A percentile compares a stretch with the other conserved stretches of the same genome.
These are phyloP conservation scores for Ceratobasidium theobromae DNA, from an alignment of 1,284 basidiomycete genomes.

Conservation along the genomic window DNA sequence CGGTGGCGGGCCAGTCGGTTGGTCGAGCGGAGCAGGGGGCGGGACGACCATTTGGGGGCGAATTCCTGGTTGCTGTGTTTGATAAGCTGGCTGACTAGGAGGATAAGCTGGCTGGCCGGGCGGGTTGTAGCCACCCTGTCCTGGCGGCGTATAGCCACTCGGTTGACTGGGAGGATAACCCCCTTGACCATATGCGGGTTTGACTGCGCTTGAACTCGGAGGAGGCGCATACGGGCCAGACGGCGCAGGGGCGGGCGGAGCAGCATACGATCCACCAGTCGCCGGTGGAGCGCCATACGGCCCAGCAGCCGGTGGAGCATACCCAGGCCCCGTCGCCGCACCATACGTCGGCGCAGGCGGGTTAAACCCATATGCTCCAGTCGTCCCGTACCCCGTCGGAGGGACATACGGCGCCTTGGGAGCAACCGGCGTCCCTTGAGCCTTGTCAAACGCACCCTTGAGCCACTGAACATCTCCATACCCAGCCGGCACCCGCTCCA, in stretches of 20 bases:
- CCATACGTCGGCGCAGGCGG: slow-evolving; percentile 30
- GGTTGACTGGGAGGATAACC: slow-evolving; percentile 17
- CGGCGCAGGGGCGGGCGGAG: slow-evolving; percentile 34
- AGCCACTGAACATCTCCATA: slow-evolving; percentile 67
- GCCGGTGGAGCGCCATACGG: slow-evolving; percentile 11
- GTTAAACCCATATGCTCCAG: neutral
- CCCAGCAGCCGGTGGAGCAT: neutral
- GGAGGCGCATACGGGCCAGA: slow-evolving; percentile 39
- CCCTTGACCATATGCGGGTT: slow-evolving; percentile 31
- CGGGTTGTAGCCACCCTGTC: neutral
- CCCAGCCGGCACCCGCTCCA: slow-evolving; percentile 77
- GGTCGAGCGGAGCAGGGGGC: slow-evolving; percentile 43
- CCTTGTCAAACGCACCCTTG: slow-evolving; percentile 58
- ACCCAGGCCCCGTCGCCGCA: neutral
- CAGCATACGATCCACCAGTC: slow-evolving; percentile 9
- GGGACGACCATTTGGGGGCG: slow-evolving; percentile 42
- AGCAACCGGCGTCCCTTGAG: slow-evolving; percentile 38
- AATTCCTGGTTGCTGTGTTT: slow-evolving; percentile 38
- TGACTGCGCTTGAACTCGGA: slow-evolving; percentile 38
- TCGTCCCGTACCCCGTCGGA: neutral
- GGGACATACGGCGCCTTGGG: neutral
- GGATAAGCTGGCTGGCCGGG: neutral
- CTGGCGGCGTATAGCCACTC: slow-evolving; percentile 32
- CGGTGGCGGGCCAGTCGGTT: slow-evolving; percentile 42
- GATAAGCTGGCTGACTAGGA: neutral